Conservation (phyloP, 352 stramenopile genomes). For the Elongisporangium prolatum region DNA sequence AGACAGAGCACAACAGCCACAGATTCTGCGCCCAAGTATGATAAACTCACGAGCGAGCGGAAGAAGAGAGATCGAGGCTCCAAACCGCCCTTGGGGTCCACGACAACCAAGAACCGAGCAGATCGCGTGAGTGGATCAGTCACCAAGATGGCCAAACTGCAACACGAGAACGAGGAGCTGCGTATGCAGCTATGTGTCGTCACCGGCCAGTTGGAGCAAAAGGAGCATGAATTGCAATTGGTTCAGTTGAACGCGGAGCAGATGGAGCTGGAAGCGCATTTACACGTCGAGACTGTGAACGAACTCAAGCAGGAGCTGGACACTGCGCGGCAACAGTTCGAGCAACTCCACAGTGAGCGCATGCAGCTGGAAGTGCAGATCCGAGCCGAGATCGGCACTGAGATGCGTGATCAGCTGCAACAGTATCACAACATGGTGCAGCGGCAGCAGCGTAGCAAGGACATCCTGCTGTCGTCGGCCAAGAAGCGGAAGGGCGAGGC, state of each 20-base stretch:
- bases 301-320: conserved; percentile 40
- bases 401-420: conserved; percentile 65
- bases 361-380: conserved; percentile 60
- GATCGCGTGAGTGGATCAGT: background rate
- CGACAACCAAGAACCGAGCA: conserved; percentile 1
- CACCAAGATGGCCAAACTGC: conserved; percentile 11
- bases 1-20: background rate
- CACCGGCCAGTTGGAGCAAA: conserved; percentile 1
- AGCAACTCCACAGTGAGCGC: conserved; percentile 43
- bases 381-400: conserved; percentile 57
- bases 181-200: conserved; percentile 10
- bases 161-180: conserved; percentile 25
- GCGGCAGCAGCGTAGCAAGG: conserved; percentile 15
- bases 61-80: background rate
- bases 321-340: conserved; percentile 51
- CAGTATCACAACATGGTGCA: conserved; percentile 49
- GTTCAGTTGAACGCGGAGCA: background rate
- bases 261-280: conserved; percentile 4
- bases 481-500: conserved; percentile 37
- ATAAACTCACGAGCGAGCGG: background rate
- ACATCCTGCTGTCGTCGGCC: conserved; percentile 24
- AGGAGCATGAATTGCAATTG: conserved; percentile 1
- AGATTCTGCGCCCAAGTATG: background rate
- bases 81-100: background rate
- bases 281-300: background rate